These are phyloP conservation scores for Cordyceps tenuipes DNA, from an alignment of 2,329 filamentous ascomycete genomes.

Conservation along the genomic window DNA sequence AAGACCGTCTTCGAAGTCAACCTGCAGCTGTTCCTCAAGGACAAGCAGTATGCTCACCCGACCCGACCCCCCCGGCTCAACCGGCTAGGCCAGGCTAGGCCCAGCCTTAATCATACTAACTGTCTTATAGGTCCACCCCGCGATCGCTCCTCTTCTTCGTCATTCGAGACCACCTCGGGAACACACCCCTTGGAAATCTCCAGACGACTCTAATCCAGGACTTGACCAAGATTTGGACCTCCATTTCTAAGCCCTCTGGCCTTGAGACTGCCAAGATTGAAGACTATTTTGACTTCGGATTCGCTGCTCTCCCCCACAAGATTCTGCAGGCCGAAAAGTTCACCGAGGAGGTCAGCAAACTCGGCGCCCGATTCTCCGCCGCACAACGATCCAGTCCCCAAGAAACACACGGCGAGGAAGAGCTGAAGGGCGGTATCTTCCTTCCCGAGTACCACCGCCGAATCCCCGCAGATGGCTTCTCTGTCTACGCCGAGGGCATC, in stretches of 20 bases:
- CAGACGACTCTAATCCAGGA: conserved; percentile 87
- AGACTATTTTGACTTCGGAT: conserved; percentile 98
- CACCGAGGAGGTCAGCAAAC: conserved; percentile 65
- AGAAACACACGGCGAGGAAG: conserved; percentile 57
- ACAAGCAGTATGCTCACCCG: conserved; percentile 62
- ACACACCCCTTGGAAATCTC: conserved; percentile 81
- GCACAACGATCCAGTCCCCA: conserved; percentile 65
- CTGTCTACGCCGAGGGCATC: conserved; percentile 83
- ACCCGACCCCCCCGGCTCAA: background rate
- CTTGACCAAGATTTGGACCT: conserved; percentile 83
- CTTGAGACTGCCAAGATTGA: conserved; percentile 84
- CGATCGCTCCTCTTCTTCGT: conserved; percentile 96
- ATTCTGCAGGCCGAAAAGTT: conserved; percentile 93
- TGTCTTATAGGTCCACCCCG: conserved; percentile 59
- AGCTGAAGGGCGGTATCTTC: conserved; percentile 73
- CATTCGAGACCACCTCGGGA: conserved; percentile 92
- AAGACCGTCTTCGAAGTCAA: conserved; percentile 99
- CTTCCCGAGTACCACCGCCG: conserved; percentile 89
- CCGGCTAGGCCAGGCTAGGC: background rate
- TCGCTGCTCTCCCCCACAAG: conserved; percentile 92
- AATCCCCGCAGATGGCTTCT: conserved; percentile 95
- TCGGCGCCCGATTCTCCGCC: conserved; percentile 73
- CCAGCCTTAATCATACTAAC: conserved; percentile 15
- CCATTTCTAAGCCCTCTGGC: conserved; percentile 82
- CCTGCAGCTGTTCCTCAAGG: conserved; percentile 90